Percentiles rank a stretch among this genome's conserved stretches.
These are phyloP conservation scores for Hypoxylon sp. DNA, from an alignment of 2,329 filamentous ascomycete species.

Conservation along the genomic window DNA sequence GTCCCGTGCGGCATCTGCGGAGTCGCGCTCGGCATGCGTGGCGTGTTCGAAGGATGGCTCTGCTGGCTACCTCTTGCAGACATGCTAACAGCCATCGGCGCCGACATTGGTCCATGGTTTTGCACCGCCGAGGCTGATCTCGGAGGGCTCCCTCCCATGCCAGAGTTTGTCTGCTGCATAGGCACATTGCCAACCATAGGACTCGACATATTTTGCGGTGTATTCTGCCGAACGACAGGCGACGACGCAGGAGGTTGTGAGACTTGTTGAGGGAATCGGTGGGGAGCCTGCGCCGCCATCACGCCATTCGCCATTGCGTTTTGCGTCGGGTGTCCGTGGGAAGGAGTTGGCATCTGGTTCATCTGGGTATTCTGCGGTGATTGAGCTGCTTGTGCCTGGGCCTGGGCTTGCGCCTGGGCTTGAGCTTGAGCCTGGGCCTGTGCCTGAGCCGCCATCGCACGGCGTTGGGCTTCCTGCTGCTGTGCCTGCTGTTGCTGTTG, in stretches of 20 bases:
- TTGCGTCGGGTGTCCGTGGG: conserved; percentile 58
- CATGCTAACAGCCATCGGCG: conserved; percentile 72
- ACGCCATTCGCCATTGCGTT: conserved; percentile 58
- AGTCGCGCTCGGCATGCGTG: conserved; percentile 70
- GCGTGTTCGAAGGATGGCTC: conserved; percentile 72
- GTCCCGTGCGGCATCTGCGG: conserved; percentile 71
- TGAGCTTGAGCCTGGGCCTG: conserved; percentile 47
- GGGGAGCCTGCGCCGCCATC: conserved; percentile 57
- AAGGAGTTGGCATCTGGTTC: conserved; percentile 54
- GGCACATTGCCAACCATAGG: conserved; percentile 71
- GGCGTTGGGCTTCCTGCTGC: conserved; percentile 48
- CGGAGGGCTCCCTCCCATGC: conserved; percentile 75
- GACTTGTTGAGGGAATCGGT: conserved; percentile 66
- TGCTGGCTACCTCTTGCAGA: conserved; percentile 74
- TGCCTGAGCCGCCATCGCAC: conserved; percentile 39
- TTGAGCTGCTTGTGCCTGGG: conserved; percentile 50
- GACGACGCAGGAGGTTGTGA: conserved; percentile 75
- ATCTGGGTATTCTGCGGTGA: conserved; percentile 47
- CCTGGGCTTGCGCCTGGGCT: conserved; percentile 49
- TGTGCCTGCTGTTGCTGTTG: conserved; percentile 47
- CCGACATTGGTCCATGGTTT: conserved; percentile 66
- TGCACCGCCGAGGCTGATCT: conserved; percentile 75
- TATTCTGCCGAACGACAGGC: conserved; percentile 73
- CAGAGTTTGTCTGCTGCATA: conserved; percentile 75
- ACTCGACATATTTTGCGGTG: conserved; percentile 73